Evolutionary conservation across 306 rosid species (phyloP).

Genomic region (Herpetospermum pedunculosum): DNA sequence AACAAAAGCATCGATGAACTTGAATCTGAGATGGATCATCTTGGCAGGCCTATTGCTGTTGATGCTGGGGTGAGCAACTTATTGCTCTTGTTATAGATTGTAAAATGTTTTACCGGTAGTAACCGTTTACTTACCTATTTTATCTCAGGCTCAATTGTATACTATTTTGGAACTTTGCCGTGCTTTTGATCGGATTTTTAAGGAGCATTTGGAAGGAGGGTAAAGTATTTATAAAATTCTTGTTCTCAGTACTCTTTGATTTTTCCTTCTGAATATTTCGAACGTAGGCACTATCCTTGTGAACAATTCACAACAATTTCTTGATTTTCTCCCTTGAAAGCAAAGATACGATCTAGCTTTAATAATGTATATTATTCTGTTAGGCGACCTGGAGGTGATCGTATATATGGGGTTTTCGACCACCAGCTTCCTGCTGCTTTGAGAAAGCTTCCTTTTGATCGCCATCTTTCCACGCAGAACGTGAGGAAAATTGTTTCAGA

Average conservation of each 20-base stretch:
- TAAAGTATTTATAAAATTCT: constrained; percentile 19
- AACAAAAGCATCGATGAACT: constrained; percentile 83
- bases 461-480: constrained; percentile 88
- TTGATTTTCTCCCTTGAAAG: not conserved
- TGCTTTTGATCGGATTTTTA: constrained; percentile 84
- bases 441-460: constrained; percentile 92
- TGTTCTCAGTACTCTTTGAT: not conserved
- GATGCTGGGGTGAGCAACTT: constrained; percentile 75
- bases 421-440: constrained; percentile 98
- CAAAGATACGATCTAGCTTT: not conserved
- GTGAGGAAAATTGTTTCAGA: constrained; percentile 90
- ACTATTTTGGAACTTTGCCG: constrained; percentile 93
- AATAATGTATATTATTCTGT: not conserved
- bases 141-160: constrained; percentile 75
- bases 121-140: constrained; percentile 4
- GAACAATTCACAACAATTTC: not conserved
- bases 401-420: constrained; percentile 89
- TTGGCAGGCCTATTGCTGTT: constrained; percentile 77
- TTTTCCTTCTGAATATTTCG: not conserved
- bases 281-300: not conserved
- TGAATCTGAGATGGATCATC: constrained; percentile 78
- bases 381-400: constrained; percentile 97
- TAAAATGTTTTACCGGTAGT: not conserved
- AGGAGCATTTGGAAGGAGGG: constrained; percentile 99
- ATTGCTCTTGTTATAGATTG: not conserved